Evolutionary conservation across 2,329 filamentous ascomycete genomes (phyloP), one percentile per base, ranked within the genome.

Genomic region (Aspergillus proliferans): DNA sequence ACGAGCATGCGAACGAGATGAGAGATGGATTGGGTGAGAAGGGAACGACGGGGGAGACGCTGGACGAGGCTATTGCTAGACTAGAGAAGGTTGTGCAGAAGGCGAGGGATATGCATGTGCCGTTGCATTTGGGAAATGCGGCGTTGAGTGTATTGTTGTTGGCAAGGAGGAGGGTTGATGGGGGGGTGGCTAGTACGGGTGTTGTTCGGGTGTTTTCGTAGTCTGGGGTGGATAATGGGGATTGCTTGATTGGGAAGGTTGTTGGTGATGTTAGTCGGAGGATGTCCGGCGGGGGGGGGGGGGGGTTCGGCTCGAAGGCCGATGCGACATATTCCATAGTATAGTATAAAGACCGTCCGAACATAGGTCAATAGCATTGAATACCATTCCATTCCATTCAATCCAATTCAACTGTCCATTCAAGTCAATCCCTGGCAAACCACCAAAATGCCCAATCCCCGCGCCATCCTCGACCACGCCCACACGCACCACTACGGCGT

Each of bases 381-480:
- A 6, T 28, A 22, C 21, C 43, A 24, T 38, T 28, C 9, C 21
- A 43, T 14, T 19, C 30, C 15, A 19, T 18, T 8, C 4, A 7
- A 4, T 10, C 6, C 41, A 46, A 26, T 6, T 9, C 21, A 18
- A 21, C 14, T 8, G 9, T 41, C n/a, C n/a, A 15, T 41, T 14
- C 21, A 42, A 14, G 2, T 12, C n/a, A 4, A 4, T n/a, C 3
- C 15, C 21, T 8, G 24, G 41, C 1, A 43, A 26, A 30, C 12
- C 2, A 38, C 9, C 70, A 58, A 46, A 50, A 66, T 67, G 63
- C 68, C 56, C 58, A 70, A 55, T 52, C 71, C 54, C 64, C 74
- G 76, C 61, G 75, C 76, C 60, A 82, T 84, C 57, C 75, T 84
- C 55, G 72, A 80, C 58, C 76, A 76, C 41, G 81, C 81, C 41